A percentile compares a stretch with the other conserved stretches of the same genome.
Evolutionary conservation across 768 basidiomycete species (phyloP).

Genomic region (Phlegmacium glaucopus): DNA sequence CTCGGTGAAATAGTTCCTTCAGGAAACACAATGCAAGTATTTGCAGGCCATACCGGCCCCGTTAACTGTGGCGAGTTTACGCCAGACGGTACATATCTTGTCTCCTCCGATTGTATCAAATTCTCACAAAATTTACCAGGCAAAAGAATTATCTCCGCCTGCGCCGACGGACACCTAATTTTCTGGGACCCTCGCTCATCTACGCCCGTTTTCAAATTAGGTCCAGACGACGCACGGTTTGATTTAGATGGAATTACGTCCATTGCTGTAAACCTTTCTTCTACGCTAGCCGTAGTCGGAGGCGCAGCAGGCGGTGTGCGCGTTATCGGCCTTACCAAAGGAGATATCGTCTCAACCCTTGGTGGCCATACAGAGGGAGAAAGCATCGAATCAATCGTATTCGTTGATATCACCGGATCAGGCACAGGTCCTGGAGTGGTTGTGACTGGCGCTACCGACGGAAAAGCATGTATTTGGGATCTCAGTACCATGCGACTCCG

Average conservation of each 20-base stretch:
- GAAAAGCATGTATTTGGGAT: slow-evolving; percentile 95
- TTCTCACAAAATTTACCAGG: slow-evolving; percentile 38
- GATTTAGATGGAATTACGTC: slow-evolving; percentile 82
- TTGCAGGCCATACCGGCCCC: slow-evolving; percentile 83
- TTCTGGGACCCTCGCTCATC: slow-evolving; percentile 89
- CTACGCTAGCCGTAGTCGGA: slow-evolving; percentile 89
- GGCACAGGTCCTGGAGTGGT: slow-evolving; percentile 56
- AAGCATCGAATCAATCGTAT: slow-evolving; percentile 83
- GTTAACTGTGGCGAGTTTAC: slow-evolving; percentile 90
- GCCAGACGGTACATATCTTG: slow-evolving; percentile 62
- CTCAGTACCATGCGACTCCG: slow-evolving; percentile 81
- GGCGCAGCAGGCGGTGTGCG: slow-evolving; percentile 83
- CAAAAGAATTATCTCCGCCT: slow-evolving; percentile 86
- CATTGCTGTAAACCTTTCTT: slow-evolving; percentile 79
- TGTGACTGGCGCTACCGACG: slow-evolving; percentile 89
- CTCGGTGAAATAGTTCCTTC: slow-evolving; percentile 69
- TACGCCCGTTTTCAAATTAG: slow-evolving; percentile 79
- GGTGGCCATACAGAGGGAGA: slow-evolving; percentile 85
- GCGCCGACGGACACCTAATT: slow-evolving; percentile 76
- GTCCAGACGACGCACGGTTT: slow-evolving; percentile 68
- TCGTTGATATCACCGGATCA: slow-evolving; percentile 70
- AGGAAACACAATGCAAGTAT: slow-evolving; percentile 94
- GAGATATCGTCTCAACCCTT: slow-evolving; percentile 74
- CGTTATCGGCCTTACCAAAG: slow-evolving; percentile 83
- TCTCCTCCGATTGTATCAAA: neutral